Evolutionary conservation across 2,329 filamentous ascomycete species (phyloP), one percentile per base, ranked within the genome.

Genomic region (Neonectria faginata): DNA sequence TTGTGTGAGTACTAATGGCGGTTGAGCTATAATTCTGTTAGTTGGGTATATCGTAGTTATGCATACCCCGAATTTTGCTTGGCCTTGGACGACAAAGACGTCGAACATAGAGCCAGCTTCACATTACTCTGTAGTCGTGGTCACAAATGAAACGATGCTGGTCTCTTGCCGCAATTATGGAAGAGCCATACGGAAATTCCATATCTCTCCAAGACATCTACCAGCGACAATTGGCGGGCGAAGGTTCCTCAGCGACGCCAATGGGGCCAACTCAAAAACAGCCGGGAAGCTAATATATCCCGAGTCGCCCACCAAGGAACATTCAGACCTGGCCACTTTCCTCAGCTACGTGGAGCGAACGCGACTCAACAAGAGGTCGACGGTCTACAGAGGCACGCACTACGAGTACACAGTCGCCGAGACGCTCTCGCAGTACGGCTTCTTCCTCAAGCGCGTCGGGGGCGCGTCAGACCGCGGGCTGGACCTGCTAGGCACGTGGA

Each of bases 401-500:
- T 95, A 92, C 80, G 92, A 96, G 77, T 95, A 95, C 80, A 88
- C 83, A 0, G 86, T 89, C 3, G 84, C 86, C 6, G 75, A 78
- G 4, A 79, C 86, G 1, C 84, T 95, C 0, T 73, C 83, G 3
- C 78, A 79, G 1, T 85, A 91, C 57, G 89, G 89, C 58, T 92
- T 95, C 79, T 78, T 80, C 22, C 83, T 94, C 36, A 82, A 81
- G 51, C 87, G 92, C 33, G 84, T 91, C 2, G 92, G 92, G 29
- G 87, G 90, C 39, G 80, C 82, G 3, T 88, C 86, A 1, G 92
- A 95, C 77, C 84, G 83, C 63, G 92, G 92, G 41, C 91, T 93
- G 71, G 92, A 95, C 74, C 83, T 95, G 1, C 79, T 93, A 0
- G 92, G 92, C 0, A 85, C 84, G 3, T 95, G 92, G 92, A 78